These are phyloP conservation scores for Globisporangium polare DNA, from an alignment of 352 stramenopile species.

Conservation along the genomic window DNA sequence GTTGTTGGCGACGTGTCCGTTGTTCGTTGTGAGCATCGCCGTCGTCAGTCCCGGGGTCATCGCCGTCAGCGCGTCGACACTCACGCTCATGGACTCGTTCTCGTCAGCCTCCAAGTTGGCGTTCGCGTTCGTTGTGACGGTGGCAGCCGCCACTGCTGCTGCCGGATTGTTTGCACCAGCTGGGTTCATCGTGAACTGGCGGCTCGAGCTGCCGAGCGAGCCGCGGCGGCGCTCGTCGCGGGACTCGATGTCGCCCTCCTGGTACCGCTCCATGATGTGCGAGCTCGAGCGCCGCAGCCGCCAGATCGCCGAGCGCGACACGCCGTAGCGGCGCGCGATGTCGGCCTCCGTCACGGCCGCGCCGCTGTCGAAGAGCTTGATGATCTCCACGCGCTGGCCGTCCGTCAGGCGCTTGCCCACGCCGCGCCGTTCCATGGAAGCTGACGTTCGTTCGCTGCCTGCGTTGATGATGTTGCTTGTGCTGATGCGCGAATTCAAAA, in stretches of 20 bases:
- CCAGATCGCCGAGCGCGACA: constrained; percentile 46
- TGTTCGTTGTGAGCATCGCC: constrained; percentile 1
- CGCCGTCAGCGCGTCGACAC: constrained; percentile 1
- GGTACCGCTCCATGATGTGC: constrained; percentile 42
- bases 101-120: neutral
- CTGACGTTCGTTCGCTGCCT: neutral
- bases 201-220: constrained; percentile 6
- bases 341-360: constrained; percentile 33
- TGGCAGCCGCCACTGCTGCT: neutral
- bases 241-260: constrained; percentile 35
- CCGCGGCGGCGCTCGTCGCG: constrained; percentile 35
- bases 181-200: neutral
- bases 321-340: constrained; percentile 38
- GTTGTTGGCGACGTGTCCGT: neutral
- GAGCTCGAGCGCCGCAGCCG: constrained; percentile 28
- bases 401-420: constrained; percentile 45
- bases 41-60: constrained; percentile 7
- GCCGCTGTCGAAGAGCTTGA: constrained; percentile 43
- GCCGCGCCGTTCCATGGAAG: constrained; percentile 29
- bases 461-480: neutral
- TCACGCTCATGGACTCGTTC: neutral
- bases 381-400: constrained; percentile 48
- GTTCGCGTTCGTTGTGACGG: no score
- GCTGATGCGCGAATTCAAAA: neutral
- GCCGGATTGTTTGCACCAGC: neutral